phyloP scores from a whole-genome alignment of 345 rosid genomes.

The Eucalyptus tenuipes region DNA sequence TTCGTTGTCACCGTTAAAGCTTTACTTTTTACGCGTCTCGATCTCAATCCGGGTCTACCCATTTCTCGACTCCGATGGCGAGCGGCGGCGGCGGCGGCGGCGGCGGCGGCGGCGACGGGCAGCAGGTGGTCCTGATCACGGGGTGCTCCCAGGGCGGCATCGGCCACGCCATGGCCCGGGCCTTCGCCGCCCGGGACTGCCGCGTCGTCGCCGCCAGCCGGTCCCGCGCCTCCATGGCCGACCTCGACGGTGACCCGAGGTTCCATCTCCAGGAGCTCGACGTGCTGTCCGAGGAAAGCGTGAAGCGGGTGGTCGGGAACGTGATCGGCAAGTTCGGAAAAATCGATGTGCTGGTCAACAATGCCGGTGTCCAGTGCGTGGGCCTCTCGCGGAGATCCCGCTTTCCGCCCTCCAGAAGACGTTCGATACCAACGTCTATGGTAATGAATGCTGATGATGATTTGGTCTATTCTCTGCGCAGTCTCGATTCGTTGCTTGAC shows the following conservation, averaged over 20 bases:
- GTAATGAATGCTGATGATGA: conserved; percentile 1
- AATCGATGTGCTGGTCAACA: conserved; percentile 75
- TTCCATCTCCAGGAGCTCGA: conserved; percentile 62
- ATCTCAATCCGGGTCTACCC: neutral
- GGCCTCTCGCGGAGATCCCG: conserved; percentile 77
- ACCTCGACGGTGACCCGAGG: conserved; percentile 53
- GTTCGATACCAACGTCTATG: conserved; percentile 66
- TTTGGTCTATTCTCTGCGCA: neutral
- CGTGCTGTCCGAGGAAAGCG: conserved; percentile 56
- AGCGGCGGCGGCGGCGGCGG: neutral
- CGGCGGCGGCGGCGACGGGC: neutral
- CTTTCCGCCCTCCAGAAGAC: conserved; percentile 42
- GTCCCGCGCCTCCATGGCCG: conserved; percentile 48
- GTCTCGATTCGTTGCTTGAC: neutral
- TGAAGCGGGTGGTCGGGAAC: conserved; percentile 20
- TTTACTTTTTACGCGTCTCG: neutral
- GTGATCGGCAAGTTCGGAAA: conserved; percentile 51
- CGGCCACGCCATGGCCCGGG: conserved; percentile 74
- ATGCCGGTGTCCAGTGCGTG: conserved; percentile 77
- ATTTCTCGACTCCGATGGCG: neutral
- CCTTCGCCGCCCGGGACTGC: conserved; percentile 50
- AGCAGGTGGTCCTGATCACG: conserved; percentile 61
- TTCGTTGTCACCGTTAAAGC: neutral
- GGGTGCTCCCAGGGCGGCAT: conserved; percentile 86
- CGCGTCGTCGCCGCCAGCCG: conserved; percentile 69